Base-by-base conservation (phyloP, 129 eudicot species). In the Saussurea involucrata region DNA sequence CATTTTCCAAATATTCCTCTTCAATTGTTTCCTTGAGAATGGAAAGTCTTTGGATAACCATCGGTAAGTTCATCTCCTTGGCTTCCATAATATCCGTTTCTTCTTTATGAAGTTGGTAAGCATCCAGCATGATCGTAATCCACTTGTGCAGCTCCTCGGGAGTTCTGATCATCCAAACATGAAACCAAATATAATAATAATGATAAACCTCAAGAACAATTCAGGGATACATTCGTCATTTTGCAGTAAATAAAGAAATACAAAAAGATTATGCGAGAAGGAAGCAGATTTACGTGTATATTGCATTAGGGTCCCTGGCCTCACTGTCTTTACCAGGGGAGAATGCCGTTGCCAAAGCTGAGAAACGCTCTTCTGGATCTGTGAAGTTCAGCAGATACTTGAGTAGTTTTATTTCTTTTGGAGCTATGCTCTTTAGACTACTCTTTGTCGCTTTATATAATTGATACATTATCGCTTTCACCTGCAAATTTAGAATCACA, bases 141-240 rank as follows among this genome's bases (percentile, higher is more conserved):
- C 98, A 95, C 84, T 89, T 89, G 85, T 92, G 98, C 76, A 95
- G 92, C 86, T 95, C 98, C 85, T 95, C 90, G 3, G 98, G 98
- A 18, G 89, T 89, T 69, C 97, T 93, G 81, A 29, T 21, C 71
- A n/a, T n/a, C 72, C 77, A 65, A 46, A 10, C 12, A 37, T 8
- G 44, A 58, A 61, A 71, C 6, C 44, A 28, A 5, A 13, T 44
- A 69, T 24, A 55, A 34, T 18, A 40, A 40, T 8, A 34, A 25
- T 9, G n/a, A n/a, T n/a, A n/a, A n/a, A n/a, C n/a, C n/a, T n/a
- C n/a, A n/a, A n/a, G n/a, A 6, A 32, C 5, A 0, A 37, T 37
- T 9, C 44, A 37, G 40, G 20, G 20, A 46, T 17, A 28, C 20
- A 33, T 49, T 21, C 65, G 53, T 69, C 2, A 49, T 58, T 58